phyloP scores from a whole-genome alignment of 2,329 filamentous ascomycete genomes.

The Penicillium sp. region DNA sequence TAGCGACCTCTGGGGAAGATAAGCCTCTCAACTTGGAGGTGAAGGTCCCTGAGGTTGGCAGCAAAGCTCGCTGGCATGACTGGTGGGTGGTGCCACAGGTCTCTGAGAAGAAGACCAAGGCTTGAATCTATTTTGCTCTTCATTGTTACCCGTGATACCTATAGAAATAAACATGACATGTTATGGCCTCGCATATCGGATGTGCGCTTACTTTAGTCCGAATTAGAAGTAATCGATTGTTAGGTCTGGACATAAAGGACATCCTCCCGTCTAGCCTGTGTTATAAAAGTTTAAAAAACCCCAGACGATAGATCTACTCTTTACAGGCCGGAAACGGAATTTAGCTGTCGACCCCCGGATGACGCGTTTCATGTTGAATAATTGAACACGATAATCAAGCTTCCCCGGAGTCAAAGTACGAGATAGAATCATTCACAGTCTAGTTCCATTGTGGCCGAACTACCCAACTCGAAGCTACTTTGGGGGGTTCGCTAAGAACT shows the following conservation, averaged over 20 bases:
- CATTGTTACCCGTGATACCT: constrained; percentile 3
- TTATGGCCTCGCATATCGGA: background rate
- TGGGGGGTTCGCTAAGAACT: background rate
- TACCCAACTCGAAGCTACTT: too few species aligned
- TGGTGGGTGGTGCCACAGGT: constrained; percentile 49
- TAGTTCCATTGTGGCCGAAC: too few species aligned
- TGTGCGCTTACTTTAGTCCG: too few species aligned
- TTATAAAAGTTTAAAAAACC: background rate
- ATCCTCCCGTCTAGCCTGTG: too few species aligned
- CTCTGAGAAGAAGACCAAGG: constrained; percentile 18
- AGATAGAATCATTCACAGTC: too few species aligned
- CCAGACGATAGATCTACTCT: background rate
- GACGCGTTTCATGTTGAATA: background rate
- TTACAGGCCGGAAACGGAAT: background rate
- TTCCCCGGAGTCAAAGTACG: background rate
- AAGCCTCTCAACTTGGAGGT: constrained; percentile 34
- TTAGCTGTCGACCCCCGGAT: background rate
- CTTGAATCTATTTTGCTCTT: background rate
- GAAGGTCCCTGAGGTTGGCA: constrained; percentile 40
- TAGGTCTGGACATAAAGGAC: too few species aligned
- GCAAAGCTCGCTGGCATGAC: constrained; percentile 47
- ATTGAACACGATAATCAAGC: background rate
- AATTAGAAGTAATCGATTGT: too few species aligned
- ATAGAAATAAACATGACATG: constrained; percentile 9
- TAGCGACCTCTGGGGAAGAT: constrained; percentile 28